Evolutionary conservation across 2,329 filamentous ascomycete genomes (phyloP).

Genomic region (Colletotrichum eleusines): DNA sequence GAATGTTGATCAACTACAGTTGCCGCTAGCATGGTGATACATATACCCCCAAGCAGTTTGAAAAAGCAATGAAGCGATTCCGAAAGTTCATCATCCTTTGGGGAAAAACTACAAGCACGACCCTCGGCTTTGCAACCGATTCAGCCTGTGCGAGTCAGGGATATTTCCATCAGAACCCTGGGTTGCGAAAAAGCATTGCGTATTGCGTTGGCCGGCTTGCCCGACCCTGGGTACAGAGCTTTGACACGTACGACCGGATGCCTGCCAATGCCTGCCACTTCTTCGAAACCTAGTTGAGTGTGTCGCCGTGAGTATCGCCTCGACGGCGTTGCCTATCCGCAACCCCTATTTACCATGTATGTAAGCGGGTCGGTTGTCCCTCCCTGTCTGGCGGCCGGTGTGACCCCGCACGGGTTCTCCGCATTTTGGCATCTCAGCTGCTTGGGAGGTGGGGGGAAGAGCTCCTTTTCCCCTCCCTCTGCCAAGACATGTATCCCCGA

Average conservation of each 20-base stretch:
- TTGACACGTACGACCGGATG: background rate
- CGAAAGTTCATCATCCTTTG: background rate
- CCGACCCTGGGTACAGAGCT: background rate
- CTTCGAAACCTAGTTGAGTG: background rate
- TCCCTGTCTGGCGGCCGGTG: conserved; percentile 24
- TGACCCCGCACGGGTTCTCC: conserved; percentile 39
- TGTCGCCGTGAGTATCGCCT: background rate
- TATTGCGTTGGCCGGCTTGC: background rate
- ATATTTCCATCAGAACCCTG: background rate
- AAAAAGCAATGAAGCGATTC: conserved; percentile 26
- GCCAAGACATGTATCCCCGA: conserved; percentile 33
- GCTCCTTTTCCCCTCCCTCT: conserved; percentile 17
- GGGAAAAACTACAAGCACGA: too few species aligned
- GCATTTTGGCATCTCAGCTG: conserved; percentile 35
- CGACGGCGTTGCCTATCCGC: background rate
- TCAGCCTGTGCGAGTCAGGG: background rate
- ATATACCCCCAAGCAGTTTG: conserved; percentile 37
- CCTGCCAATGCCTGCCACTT: too few species aligned
- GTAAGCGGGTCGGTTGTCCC: too few species aligned
- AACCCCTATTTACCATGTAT: too few species aligned
- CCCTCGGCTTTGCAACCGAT: background rate
- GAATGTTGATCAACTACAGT: conserved; percentile 1
- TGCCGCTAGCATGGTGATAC: conserved; percentile 26
- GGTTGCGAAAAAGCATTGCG: background rate
- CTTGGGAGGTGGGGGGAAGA: background rate